Percentiles rank a stretch among this genome's conserved stretches.
These are phyloP conservation scores for Globisporangium okanoganense DNA, from an alignment of 352 stramenopile genomes.

Conservation along the genomic window DNA sequence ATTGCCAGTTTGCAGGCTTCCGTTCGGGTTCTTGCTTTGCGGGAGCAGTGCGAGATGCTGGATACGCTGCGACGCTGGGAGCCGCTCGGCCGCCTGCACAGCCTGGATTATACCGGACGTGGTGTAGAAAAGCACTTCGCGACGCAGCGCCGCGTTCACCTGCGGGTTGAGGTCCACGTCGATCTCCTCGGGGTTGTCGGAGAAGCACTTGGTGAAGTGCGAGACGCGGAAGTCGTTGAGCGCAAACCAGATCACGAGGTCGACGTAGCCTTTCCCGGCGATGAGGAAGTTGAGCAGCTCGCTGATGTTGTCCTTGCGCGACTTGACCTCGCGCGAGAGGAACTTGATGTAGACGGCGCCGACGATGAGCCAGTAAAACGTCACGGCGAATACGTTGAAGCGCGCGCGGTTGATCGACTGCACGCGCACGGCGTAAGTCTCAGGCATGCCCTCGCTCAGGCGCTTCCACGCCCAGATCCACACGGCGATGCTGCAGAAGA, in stretches of 20 bases:
- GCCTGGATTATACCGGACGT: constrained; percentile 88
- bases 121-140: constrained; percentile 89
- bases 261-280: constrained; percentile 83
- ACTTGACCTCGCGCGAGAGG: constrained; percentile 45
- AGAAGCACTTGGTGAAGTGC: constrained; percentile 68
- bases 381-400: constrained; percentile 88
- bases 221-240: constrained; percentile 83
- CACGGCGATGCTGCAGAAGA: constrained; percentile 74
- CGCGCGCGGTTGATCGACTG: constrained; percentile 85
- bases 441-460: constrained; percentile 83
- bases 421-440: constrained; percentile 82
- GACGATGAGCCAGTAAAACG: constrained; percentile 85
- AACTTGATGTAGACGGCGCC: constrained; percentile 79
- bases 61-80: constrained; percentile 73
- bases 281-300: constrained; percentile 88
- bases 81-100: constrained; percentile 69
- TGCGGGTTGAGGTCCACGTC: constrained; percentile 86
- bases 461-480: constrained; percentile 86
- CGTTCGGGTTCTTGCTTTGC: constrained; percentile 48
- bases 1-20: constrained; percentile 22
- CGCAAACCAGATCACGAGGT: constrained; percentile 87
- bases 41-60: constrained; percentile 80
- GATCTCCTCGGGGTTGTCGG: constrained; percentile 50
- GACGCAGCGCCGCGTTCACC: constrained; percentile 82
- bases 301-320: constrained; percentile 49